Conservation (phyloP, 2,329 filamentous ascomycete species). For the Ophiosphaerella herpotricha region DNA sequence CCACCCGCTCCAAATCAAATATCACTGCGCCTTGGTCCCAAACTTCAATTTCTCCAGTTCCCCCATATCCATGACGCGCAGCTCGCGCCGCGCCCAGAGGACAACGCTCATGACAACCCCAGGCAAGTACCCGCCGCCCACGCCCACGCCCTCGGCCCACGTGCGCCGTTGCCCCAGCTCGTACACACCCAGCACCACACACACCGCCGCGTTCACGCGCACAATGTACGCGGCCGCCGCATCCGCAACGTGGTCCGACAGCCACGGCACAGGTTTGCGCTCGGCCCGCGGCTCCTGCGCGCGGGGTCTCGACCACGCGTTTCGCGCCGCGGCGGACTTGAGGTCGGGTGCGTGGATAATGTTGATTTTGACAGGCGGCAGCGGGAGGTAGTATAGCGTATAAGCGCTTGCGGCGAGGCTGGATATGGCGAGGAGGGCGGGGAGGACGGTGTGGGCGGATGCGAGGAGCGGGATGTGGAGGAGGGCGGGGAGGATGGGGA, state of each 20-base stretch:
- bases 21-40: conserved; percentile 36
- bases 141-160: conserved; percentile 34
- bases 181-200: conserved; percentile 52
- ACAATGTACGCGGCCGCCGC: conserved; percentile 65
- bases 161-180: conserved; percentile 31
- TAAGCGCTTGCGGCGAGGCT: conserved; percentile 68
- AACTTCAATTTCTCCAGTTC: conserved; percentile 63
- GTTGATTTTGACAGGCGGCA: conserved; percentile 53
- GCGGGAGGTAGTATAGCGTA: conserved; percentile 61
- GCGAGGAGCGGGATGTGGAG: conserved; percentile 59
- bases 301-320: background rate
- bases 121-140: conserved; percentile 48
- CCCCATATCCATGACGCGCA: conserved; percentile 70
- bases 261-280: conserved; percentile 25
- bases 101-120: conserved; percentile 64
- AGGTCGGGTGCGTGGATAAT: conserved; percentile 11
- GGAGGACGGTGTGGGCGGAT: conserved; percentile 59
- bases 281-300: conserved; percentile 4
- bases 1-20: too few relatives aligned
- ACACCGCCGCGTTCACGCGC: conserved; percentile 64
- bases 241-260: conserved; percentile 34
- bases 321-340: conserved; percentile 7
- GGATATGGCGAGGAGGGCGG: conserved; percentile 60
- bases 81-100: conserved; percentile 66
- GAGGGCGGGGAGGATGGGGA: conserved; percentile 62